Conservation (phyloP, 495 filamentous ascomycete species). For the Penicillium cataractarum region DNA sequence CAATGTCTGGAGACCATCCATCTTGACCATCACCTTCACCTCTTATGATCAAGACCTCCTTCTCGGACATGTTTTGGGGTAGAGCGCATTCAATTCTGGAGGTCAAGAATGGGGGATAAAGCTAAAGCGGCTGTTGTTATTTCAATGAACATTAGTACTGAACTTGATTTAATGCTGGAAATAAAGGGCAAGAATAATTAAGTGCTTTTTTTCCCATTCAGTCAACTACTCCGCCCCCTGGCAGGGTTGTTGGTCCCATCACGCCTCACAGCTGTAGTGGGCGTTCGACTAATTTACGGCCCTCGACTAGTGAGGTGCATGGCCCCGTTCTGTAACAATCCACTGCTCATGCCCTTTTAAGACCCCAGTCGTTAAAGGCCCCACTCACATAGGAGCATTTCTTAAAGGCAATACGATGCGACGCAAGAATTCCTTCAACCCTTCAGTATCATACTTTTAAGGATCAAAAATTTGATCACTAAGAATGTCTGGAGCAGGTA, state of each 20-base stretch:
- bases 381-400: background rate
- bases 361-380: background rate
- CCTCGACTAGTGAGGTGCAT: background rate
- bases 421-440: background rate
- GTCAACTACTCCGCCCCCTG: background rate
- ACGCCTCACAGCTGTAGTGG: background rate
- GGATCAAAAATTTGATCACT: background rate
- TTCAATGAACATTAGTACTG: background rate
- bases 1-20: constrained; percentile 50
- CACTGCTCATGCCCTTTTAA: background rate
- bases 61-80: constrained; percentile 20
- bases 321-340: background rate
- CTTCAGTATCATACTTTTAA: background rate
- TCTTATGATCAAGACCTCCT: constrained; percentile 22
- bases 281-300: background rate
- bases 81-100: background rate
- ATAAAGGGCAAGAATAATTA: background rate
- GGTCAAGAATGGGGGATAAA: background rate
- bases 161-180: background rate
- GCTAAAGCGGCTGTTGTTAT: background rate
- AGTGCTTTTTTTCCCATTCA: background rate
- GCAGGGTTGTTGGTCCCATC: background rate
- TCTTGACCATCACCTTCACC: constrained; percentile 4
- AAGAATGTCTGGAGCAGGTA: background rate
- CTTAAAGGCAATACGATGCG: background rate